These are phyloP conservation scores for Blastocystis sp. DNA, from an alignment of 352 stramenopile species.

Conservation along the genomic window DNA sequence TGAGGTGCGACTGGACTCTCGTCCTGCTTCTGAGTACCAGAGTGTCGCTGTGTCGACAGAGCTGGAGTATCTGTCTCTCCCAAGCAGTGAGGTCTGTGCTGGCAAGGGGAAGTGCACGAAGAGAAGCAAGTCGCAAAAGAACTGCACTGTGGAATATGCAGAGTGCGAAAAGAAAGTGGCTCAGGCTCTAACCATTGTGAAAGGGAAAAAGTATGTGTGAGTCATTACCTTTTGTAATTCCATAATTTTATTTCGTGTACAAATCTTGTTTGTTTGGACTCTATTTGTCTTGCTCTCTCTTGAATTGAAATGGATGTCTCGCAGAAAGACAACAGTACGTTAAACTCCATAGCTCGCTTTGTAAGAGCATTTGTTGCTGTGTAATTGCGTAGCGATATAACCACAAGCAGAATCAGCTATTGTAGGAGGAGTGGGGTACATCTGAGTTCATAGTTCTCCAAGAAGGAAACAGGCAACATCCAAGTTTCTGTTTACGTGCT, in stretches of 20 bases:
- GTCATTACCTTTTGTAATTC: neutral
- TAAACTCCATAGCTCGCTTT: neutral
- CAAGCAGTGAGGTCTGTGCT: neutral
- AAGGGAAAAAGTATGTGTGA: neutral
- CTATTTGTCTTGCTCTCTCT: neutral
- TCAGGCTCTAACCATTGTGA: neutral
- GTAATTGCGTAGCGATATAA: neutral
- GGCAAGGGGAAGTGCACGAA: neutral
- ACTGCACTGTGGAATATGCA: neutral
- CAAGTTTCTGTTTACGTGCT: constrained; percentile 13
- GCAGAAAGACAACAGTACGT: neutral
- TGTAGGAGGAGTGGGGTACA: neutral
- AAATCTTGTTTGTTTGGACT: neutral
- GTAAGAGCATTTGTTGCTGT: neutral
- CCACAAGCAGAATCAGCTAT: neutral
- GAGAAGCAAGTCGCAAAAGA: neutral
- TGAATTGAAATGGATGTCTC: neutral
- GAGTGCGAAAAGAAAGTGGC: neutral
- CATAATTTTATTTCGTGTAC: neutral
- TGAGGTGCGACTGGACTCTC: neutral
- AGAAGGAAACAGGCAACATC: constrained; percentile 1
- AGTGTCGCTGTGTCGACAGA: neutral
- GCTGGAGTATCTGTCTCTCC: neutral
- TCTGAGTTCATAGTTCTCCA: neutral
- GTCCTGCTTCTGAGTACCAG: neutral